Base-by-base conservation (phyloP, 2,329 filamentous ascomycete genomes). In the Aspergillus sp. region DNA sequence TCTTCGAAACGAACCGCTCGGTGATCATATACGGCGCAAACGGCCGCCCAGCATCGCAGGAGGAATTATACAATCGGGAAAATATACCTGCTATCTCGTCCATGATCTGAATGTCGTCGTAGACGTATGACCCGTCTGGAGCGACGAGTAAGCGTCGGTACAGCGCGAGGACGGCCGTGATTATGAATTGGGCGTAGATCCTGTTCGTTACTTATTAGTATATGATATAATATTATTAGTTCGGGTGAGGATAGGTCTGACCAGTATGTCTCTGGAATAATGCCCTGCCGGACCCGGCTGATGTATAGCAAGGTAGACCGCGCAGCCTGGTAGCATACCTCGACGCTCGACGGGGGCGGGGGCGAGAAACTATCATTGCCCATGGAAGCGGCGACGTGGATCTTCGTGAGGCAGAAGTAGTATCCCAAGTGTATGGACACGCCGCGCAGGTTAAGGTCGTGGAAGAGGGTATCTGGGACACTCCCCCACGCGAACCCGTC, bases 341-440 rank as follows among this genome's bases (percentile, higher is more conserved):
- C 65, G 3, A 63, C 56, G n/a, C 67, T 68, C 2, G 67, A 68
- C 3, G 62, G 46, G 0, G 66, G 58, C 8, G 63, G 62, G 0
- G 58, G 55, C 39, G 55, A 31, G 27, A 31, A 31, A 11, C 27
- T 50, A 14, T 27, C 33, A 5, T 50, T 51, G 1, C 52, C 45
- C 0, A 37, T 17, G 4, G 58, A 23, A 0, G 58, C 52, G 6
- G 66, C 62, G 3, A 60, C 66, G 24, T 68, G 66, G 6, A 69
- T 66, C 37, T 62, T 68, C 2, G 60, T 60, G 1, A 69, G 46
- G 37, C 65, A 68, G 23, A 63, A 63, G 23, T 67, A 68, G 48
- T 69, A 69, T 44, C 68, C 66, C 33, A 69, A 23, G 31, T 69
- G 66, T 6, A 68, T 58, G 27, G 49, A 63, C 4, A 67, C 55